phyloP scores from a whole-genome alignment of 176 grass and related monocot species.

The Raddia guianensis region DNA sequence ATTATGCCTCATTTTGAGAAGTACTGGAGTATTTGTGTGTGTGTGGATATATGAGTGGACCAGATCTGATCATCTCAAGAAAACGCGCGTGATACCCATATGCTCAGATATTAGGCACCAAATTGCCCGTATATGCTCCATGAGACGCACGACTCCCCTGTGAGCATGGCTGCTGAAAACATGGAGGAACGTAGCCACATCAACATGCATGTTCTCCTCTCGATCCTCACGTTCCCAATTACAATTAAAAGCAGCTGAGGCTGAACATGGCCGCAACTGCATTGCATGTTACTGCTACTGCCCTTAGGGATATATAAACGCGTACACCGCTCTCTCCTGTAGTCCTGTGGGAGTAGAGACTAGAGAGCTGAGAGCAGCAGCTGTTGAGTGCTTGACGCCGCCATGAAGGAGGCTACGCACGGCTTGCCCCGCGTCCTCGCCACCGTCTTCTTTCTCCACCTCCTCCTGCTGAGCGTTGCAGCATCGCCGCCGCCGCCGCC shows the following conservation, averaged over 20 bases:
- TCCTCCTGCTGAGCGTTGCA: not conserved
- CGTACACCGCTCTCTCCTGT: no score
- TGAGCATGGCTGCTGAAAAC: not conserved
- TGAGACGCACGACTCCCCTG: no score
- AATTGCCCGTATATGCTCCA: not conserved
- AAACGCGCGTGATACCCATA: not conserved
- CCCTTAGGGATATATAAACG: not conserved
- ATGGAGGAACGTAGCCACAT: not conserved
- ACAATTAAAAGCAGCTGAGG: not conserved
- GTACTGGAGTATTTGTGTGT: not conserved
- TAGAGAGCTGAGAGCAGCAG: not conserved
- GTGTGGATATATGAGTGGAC: no score
- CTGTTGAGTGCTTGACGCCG: not conserved
- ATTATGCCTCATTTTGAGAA: no score
- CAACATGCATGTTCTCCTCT: not conserved
- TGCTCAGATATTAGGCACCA: not conserved
- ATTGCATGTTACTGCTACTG: not conserved
- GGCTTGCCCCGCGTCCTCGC: not conserved
- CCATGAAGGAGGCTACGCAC: not conserved
- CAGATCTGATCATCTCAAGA: not conserved
- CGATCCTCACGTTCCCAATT: not conserved
- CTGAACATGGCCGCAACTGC: not conserved
- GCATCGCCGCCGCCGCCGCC: not conserved
- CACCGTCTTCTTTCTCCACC: constrained; percentile 10
- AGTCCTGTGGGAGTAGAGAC: no score